These are phyloP conservation scores for Chlamydomonas incerta DNA, from an alignment of 139 green algal genomes.

Conservation along the genomic window DNA sequence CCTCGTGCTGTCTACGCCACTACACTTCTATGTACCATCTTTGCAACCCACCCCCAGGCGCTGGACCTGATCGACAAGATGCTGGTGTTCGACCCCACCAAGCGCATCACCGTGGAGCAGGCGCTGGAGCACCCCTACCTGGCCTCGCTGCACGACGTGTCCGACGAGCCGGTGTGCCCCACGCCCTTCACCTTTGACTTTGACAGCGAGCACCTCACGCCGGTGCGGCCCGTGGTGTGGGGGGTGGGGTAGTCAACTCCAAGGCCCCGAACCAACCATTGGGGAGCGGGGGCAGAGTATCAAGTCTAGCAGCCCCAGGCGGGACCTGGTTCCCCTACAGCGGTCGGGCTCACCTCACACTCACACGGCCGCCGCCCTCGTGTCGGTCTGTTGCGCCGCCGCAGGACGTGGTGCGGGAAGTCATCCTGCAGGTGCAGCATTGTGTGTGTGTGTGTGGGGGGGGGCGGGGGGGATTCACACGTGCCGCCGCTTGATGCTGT, in stretches of 20 bases:
- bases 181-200: slow-evolving; percentile 67
- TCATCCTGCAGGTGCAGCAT: slow-evolving; percentile 43
- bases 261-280: neutral
- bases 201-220: slow-evolving; percentile 46
- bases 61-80: slow-evolving; percentile 87
- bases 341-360: no score
- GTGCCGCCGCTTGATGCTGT: no score
- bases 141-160: slow-evolving; percentile 80
- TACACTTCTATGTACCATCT: neutral
- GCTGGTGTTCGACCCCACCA: slow-evolving; percentile 90
- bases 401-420: slow-evolving; percentile 36
- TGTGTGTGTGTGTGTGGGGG: no score
- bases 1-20: no score
- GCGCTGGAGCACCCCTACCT: slow-evolving; percentile 92
- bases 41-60: slow-evolving; percentile 44
- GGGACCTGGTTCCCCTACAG: no score
- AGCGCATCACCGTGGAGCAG: slow-evolving; percentile 84
- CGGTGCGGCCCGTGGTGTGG: neutral
- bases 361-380: no score
- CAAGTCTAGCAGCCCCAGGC: no score
- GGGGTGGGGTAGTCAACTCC: neutral
- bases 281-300: no score
- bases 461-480: neutral
- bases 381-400: no score
- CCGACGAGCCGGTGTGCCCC: slow-evolving; percentile 73